Evolutionary conservation across 352 stramenopile genomes (phyloP).

Genomic region (Pythium phragmitis): DNA sequence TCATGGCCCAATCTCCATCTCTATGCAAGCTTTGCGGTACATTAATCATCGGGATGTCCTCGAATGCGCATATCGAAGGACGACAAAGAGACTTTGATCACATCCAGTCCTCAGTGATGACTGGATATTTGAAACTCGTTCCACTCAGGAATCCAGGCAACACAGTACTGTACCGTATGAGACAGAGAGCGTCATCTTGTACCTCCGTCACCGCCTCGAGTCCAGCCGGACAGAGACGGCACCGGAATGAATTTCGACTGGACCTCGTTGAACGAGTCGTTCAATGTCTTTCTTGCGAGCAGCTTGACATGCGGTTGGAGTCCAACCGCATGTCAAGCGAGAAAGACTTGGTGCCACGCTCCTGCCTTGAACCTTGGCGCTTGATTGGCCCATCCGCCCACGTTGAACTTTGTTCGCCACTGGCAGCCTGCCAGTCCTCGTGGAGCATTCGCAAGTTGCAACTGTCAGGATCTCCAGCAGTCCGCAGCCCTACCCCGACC

Average conservation of each 20-base stretch:
- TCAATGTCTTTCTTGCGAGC: too few relatives aligned
- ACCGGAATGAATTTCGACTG: conserved; percentile 25
- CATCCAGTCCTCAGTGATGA: background rate
- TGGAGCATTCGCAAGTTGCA: conserved; percentile 14
- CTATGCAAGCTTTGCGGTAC: too few relatives aligned
- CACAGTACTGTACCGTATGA: conserved; percentile 13
- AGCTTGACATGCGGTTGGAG: background rate
- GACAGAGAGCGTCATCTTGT: conserved; percentile 31
- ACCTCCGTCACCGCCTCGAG: conserved; percentile 17
- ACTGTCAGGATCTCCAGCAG: background rate
- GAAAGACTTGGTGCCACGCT: background rate
- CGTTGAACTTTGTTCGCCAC: conserved; percentile 24
- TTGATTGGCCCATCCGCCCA: conserved; percentile 23
- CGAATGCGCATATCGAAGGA: too few relatives aligned
- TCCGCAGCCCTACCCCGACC: conserved; percentile 20
- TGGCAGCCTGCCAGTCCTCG: conserved; percentile 21
- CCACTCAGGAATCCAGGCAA: too few relatives aligned
- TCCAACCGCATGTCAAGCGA: too few relatives aligned
- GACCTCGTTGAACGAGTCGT: conserved; percentile 16
- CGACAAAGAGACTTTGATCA: too few relatives aligned
- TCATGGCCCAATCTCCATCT: too few relatives aligned
- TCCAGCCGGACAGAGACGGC: conserved; percentile 30
- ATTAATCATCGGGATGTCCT: too few relatives aligned
- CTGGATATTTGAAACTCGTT: background rate
- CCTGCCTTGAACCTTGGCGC: conserved; percentile 10